phyloP scores from a whole-genome alignment of 2,329 filamentous ascomycete genomes.

The Colletotrichum tanaceti region DNA sequence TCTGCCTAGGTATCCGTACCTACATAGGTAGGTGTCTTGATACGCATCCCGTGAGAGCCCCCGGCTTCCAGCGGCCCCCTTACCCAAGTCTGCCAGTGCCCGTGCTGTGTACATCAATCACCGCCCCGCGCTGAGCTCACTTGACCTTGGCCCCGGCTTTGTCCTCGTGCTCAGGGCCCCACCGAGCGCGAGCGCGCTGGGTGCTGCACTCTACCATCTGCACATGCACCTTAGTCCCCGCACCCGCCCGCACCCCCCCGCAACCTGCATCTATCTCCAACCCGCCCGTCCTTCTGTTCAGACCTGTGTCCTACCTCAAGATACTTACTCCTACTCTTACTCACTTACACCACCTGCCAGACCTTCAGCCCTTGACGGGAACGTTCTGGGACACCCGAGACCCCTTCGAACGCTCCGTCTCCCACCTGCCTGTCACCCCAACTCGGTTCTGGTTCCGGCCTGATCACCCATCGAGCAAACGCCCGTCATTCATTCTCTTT shows the following conservation, averaged over 20 bases:
- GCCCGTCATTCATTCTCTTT: conserved; percentile 2
- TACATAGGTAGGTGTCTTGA: neutral
- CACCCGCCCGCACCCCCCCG: conserved; percentile 8
- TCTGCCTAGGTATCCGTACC: too few relatives aligned
- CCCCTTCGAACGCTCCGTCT: conserved; percentile 16
- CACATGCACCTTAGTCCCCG: conserved; percentile 20
- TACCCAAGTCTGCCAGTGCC: too few relatives aligned
- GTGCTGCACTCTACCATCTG: neutral
- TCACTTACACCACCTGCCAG: too few relatives aligned
- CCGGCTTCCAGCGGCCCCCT: conserved; percentile 16
- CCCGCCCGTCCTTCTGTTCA: neutral
- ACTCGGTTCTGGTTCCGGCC: conserved; percentile 15
- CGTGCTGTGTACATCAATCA: too few relatives aligned
- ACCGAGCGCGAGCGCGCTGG: conserved; percentile 38
- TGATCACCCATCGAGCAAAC: conserved; percentile 2
- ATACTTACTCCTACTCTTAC: too few relatives aligned
- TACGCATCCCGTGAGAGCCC: neutral
- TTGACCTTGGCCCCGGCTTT: conserved; percentile 35
- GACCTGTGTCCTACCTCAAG: too few relatives aligned
- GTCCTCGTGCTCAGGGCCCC: conserved; percentile 39
- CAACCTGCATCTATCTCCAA: conserved; percentile 17
- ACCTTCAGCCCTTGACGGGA: conserved; percentile 2
- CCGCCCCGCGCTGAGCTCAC: conserved; percentile 28
- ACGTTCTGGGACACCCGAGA: neutral
- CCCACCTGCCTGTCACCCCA: conserved; percentile 8